Percentiles rank a stretch among this genome's conserved stretches.
phyloP scores from a whole-genome alignment of 73 alveolate genomes.

The Paramecium sonneborni region DNA sequence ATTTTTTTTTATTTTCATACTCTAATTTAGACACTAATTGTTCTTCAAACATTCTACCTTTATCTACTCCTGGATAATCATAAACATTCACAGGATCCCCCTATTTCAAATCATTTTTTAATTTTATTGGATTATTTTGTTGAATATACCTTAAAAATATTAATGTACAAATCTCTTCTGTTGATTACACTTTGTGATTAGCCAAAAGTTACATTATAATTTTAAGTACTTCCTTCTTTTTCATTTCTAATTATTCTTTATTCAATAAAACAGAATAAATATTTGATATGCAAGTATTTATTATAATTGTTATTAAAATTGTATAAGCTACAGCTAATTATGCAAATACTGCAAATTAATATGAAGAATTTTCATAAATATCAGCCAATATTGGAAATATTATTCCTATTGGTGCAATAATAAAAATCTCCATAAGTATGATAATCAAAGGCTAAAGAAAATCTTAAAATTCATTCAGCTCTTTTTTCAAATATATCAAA shows the following conservation, averaged over 20 bases:
- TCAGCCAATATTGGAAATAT: background rate
- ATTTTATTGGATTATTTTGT: background rate
- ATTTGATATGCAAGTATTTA: background rate
- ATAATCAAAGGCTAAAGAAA: background rate
- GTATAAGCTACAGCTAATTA: background rate
- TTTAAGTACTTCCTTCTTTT: background rate
- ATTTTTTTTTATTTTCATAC: background rate
- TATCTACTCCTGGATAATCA: background rate
- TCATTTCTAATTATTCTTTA: constrained; percentile 24
- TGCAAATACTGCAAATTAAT: constrained; percentile 7
- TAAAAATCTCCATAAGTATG: background rate
- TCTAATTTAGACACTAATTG: background rate
- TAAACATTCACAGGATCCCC: constrained; percentile 10
- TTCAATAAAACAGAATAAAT: background rate
- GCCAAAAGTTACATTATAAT: background rate
- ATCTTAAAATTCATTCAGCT: background rate
- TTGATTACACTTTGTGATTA: background rate
- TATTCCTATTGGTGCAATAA: constrained; percentile 9
- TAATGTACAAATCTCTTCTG: background rate
- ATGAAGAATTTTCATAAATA: background rate
- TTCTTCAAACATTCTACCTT: background rate
- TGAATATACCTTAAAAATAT: background rate
- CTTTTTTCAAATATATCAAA: background rate
- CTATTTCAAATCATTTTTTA: background rate
- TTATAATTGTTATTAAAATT: background rate